Conservation (phyloP, 371 early-diverging fungal species). For the Conidiobolus incongruus region DNA sequence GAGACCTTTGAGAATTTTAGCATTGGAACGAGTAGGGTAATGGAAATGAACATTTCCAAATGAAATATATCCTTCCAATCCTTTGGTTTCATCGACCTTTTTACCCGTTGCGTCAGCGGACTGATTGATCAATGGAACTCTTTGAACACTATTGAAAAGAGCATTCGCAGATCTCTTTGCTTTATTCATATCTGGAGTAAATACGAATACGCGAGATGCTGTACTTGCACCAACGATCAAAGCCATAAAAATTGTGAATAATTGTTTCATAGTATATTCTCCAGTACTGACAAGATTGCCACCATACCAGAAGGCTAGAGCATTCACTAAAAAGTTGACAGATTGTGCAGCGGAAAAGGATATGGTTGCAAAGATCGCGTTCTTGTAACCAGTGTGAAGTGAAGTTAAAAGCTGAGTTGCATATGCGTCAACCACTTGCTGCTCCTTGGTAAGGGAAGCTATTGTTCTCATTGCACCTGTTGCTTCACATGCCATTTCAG, state of each 20-base stretch:
- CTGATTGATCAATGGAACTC: slow-evolving; percentile 23
- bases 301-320: slow-evolving; percentile 32
- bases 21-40: slow-evolving; percentile 55
- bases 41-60: no score
- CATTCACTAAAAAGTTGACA: slow-evolving; percentile 29
- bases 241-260: slow-evolving; percentile 16
- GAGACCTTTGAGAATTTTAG: slow-evolving; percentile 47
- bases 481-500: no score
- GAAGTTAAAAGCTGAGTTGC: slow-evolving; percentile 26
- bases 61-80: slow-evolving; percentile 42
- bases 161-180: slow-evolving; percentile 62
- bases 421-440: slow-evolving; percentile 27
- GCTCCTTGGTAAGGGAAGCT: slow-evolving; percentile 59
- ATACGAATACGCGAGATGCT: slow-evolving; percentile 6
- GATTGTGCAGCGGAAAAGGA: slow-evolving; percentile 38
- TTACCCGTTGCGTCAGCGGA: slow-evolving; percentile 14
- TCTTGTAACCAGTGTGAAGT: slow-evolving; percentile 23
- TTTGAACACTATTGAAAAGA: slow-evolving; percentile 28
- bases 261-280: slow-evolving; percentile 7
- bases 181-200: slow-evolving; percentile 6
- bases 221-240: slow-evolving; percentile 18
- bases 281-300: slow-evolving; percentile 13
- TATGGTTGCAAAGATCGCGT: slow-evolving; percentile 24
- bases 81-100: slow-evolving; percentile 24
- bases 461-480: no score